phyloP scores from a whole-genome alignment of 2,329 filamentous ascomycete species.

The Pseudogymnoascus destructans region DNA sequence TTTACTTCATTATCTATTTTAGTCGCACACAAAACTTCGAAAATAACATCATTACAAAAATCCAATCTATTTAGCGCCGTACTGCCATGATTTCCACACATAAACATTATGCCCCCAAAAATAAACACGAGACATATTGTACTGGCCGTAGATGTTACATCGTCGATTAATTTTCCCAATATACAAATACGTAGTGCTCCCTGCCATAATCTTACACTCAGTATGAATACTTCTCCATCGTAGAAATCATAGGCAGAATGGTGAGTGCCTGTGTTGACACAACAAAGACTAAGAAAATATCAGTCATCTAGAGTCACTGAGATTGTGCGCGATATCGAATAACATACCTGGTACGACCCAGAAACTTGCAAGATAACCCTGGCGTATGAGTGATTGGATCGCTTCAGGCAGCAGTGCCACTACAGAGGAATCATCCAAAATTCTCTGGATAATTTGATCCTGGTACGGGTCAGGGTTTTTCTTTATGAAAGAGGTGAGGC shows the following conservation, averaged over 20 bases:
- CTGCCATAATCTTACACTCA: not conserved
- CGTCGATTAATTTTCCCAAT: not conserved
- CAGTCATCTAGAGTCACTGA: not conserved
- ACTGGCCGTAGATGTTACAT: not conserved
- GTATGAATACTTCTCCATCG: conserved; percentile 12
- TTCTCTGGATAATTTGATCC: conserved; percentile 14
- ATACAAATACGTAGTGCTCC: not conserved
- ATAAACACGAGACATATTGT: not conserved
- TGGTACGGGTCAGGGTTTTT: not conserved
- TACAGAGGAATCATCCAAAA: conserved; percentile 16
- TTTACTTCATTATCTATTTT: not conserved
- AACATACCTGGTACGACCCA: conserved; percentile 16
- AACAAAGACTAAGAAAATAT: conserved; percentile 10
- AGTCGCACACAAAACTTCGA: not conserved
- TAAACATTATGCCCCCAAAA: not conserved
- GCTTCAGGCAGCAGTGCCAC: conserved; percentile 11
- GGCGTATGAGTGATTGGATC: conserved; percentile 9
- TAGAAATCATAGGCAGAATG: conserved; percentile 14
- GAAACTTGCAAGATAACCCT: conserved; percentile 15
- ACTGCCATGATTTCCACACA: not conserved
- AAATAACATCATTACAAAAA: not conserved
- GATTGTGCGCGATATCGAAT: not conserved
- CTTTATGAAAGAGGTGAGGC: not conserved
- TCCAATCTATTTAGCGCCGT: not conserved
- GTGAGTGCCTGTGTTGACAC: conserved; percentile 13